phyloP scores from a whole-genome alignment of 139 green algal species.

The Pedinophyceae sp. region DNA sequence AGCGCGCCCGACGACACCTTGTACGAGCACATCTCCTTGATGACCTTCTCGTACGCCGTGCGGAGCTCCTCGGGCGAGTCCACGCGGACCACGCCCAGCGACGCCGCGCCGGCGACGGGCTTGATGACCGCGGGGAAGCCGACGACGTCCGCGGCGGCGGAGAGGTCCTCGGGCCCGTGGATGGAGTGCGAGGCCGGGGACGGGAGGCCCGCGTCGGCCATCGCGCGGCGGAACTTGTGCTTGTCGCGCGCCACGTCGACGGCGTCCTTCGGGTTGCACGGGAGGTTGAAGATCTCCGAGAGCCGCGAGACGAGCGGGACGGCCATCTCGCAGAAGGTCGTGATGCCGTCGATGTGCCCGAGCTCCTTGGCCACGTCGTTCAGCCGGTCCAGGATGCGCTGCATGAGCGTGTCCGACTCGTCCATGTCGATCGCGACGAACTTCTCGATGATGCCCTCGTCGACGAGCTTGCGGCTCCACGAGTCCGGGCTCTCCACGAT shows the following conservation, averaged over 20 bases:
- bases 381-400: constrained; percentile 42
- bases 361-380: constrained; percentile 23
- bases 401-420: constrained; percentile 59
- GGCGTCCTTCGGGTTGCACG: constrained; percentile 31
- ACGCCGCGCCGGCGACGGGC: constrained; percentile 68
- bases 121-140: constrained; percentile 80
- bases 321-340: constrained; percentile 77
- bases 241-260: constrained; percentile 78
- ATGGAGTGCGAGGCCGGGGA: constrained; percentile 50
- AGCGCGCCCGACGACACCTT: constrained; percentile 13
- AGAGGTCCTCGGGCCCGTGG: constrained; percentile 16
- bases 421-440: constrained; percentile 71
- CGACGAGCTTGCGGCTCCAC: constrained; percentile 39
- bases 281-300: constrained; percentile 58
- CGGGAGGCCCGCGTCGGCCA: constrained; percentile 51
- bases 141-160: constrained; percentile 26
- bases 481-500: constrained; percentile 72
- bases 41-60: constrained; percentile 22
- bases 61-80: constrained; percentile 42
- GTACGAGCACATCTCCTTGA: constrained; percentile 27
- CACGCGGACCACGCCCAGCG: constrained; percentile 69
- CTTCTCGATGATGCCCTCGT: constrained; percentile 54
- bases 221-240: constrained; percentile 32
- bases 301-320: constrained; percentile 62
- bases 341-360: constrained; percentile 60